phyloP scores from a whole-genome alignment of 1,284 basidiomycete genomes.

The Rugosomyces carneus region DNA sequence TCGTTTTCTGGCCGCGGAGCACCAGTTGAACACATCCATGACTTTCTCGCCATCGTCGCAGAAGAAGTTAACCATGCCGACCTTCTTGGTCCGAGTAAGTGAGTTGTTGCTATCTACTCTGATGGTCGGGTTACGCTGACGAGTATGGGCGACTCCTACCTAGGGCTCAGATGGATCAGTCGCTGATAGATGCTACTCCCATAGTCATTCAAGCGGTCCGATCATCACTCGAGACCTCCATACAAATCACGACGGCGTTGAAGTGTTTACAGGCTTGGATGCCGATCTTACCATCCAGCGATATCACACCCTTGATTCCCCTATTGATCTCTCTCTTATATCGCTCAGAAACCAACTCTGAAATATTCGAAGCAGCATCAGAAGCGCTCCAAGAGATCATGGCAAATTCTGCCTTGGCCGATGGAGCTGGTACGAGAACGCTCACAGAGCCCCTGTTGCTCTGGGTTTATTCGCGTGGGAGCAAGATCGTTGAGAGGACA shows the following conservation, averaged over 20 bases:
- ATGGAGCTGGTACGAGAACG: conserved; percentile 64
- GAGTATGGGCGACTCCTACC: background rate
- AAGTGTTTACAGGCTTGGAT: conserved; percentile 83
- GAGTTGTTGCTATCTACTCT: conserved; percentile 22
- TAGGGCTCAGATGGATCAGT: conserved; percentile 59
- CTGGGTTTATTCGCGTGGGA: conserved; percentile 61
- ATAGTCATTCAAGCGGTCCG: conserved; percentile 67
- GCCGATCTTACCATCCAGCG: conserved; percentile 56
- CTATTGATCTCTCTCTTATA: conserved; percentile 54
- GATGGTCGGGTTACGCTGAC: background rate
- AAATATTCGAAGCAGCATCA: conserved; percentile 56
- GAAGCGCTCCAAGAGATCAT: conserved; percentile 76
- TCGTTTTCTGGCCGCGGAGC: conserved; percentile 53
- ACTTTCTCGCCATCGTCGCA: conserved; percentile 79
- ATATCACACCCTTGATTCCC: conserved; percentile 60
- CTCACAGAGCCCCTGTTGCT: conserved; percentile 78
- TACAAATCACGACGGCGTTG: conserved; percentile 63
- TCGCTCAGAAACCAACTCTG: conserved; percentile 42
- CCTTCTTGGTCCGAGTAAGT: conserved; percentile 72
- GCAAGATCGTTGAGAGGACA: conserved; percentile 44
- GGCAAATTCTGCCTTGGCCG: conserved; percentile 63
- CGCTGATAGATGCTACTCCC: conserved; percentile 56
- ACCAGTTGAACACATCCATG: conserved; percentile 53
- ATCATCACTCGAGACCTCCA: conserved; percentile 38
- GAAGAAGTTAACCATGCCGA: conserved; percentile 77